Base-by-base conservation (phyloP, 441 rosid genomes). In the Pelargonium hybrid region DNA sequence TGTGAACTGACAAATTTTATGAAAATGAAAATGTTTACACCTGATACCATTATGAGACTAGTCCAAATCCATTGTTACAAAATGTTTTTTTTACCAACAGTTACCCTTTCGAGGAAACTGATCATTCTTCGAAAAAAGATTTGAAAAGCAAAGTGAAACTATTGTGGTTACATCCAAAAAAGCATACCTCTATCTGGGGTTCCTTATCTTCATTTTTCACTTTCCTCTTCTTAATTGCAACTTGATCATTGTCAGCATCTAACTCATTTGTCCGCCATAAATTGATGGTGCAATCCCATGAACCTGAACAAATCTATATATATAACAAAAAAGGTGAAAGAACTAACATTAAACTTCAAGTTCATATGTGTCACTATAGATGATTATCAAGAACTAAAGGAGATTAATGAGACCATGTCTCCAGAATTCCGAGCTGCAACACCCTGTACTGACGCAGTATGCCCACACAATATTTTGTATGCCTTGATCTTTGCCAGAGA, bases 231-330 rank as follows among this genome's bases (percentile, higher is more conserved):
- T 95, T 95, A 70, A 85, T 69, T 48, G 96, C 75, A 69, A 90
- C 90, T 26, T 75, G 73, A 65, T 83, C 82, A 57, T 88, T 90
- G 37, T 81, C 87, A 29, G 75, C 71, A 67, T 76, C 84, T 45
- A 88, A 74, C 56, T 82, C 80, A 81, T 80, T 80, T 20, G 90
- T 84, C 80, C 65, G 70, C 99, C 99, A 92, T 70, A 95, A 77
- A 78, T 88, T 89, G 75, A 95, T 85, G 0, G 87, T 86, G 71
- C 86, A 87, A 86, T 94, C 97, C 97, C 96, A 92, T 11, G 97
- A 92, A 75, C 97, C 88, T 17, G 96, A 92, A 84, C 97, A 90
- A 73, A 89, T 64, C 98, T 93, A 79, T 39, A 52, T 66, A 48
- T n/a, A 72, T 18, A 18, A 15, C 18, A 54, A 7, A 10, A 50